Conservation (phyloP, 2,329 filamentous ascomycete species). For the Amauroascus niger region DNA sequence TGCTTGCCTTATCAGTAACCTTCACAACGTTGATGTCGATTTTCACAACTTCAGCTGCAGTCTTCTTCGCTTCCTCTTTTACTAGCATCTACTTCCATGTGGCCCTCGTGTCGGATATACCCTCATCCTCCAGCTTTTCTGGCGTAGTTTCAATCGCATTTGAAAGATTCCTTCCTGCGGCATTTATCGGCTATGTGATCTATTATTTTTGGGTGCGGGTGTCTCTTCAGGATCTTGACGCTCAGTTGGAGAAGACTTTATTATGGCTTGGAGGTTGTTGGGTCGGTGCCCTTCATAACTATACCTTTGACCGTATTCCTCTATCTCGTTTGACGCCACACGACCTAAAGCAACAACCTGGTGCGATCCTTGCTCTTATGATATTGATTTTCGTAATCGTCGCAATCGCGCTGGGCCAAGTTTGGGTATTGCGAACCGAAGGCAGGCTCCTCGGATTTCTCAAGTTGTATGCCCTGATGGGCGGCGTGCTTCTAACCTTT, state of each 20-base stretch:
- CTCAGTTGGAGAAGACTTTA: conserved; percentile 51
- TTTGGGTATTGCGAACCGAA: conserved; percentile 48
- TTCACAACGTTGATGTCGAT: conserved; percentile 40
- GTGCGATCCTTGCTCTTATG: conserved; percentile 49
- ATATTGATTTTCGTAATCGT: conserved; percentile 44
- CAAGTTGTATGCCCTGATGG: conserved; percentile 41
- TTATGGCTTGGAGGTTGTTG: conserved; percentile 53
- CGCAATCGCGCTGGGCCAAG: conserved; percentile 46
- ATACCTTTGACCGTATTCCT: conserved; percentile 54
- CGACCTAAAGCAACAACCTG: conserved; percentile 51
- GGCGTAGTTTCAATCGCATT: conserved; percentile 46
- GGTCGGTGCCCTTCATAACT: conserved; percentile 53
- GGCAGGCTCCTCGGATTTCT: conserved; percentile 47
- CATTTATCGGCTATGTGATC: conserved; percentile 49
- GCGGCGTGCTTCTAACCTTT: conserved; percentile 36
- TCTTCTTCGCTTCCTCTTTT: conserved; percentile 49
- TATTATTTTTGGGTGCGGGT: conserved; percentile 47
- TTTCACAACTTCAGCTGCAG: conserved; percentile 21
- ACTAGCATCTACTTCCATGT: conserved; percentile 51
- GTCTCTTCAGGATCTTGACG: conserved; percentile 42
- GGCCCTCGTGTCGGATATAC: conserved; percentile 51
- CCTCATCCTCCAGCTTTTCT: conserved; percentile 45
- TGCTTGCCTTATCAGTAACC: conserved; percentile 46
- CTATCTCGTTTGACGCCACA: conserved; percentile 53
- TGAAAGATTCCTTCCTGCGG: conserved; percentile 50